Evolutionary conservation across 768 basidiomycete species (phyloP), one percentile per base, ranked within the genome.

Genomic region (Clavaria fumosa): DNA sequence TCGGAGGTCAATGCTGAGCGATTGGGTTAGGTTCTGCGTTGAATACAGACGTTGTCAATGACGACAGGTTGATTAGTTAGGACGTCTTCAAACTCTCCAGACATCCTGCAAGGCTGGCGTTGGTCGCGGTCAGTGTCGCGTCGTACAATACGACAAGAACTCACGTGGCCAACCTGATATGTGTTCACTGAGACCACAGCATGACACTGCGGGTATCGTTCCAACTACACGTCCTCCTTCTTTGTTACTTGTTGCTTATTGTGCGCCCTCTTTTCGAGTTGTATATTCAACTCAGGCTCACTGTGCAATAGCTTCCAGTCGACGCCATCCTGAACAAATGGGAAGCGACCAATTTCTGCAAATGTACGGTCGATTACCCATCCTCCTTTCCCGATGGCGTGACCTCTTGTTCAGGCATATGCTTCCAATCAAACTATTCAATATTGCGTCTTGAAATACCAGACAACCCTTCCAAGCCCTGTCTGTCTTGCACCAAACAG

Each of bases 41-140:
- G 38, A 37, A 19, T 35, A 64, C 78, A 47, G 45, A 93, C 91
- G 63, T 97, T 97, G 68, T 97, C 93, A 52, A 97, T 95, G 46
- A 97, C 93, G 41, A 97, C 90, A 4, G 93, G 93, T 60, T 97
- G 93, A 64, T 96, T 97, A 41, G 91, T 93, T 56, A 95, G 72
- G 47, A 89, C 85, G 55, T 89, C 85, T 56, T 89, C 85, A 59
- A 76, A 88, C 63, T 88, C 85, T 38, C 77, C 70, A 45, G 79
- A 77, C 85, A 88, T 89, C 14, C n/a, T 36, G 11, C 17, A 17
- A 31, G 14, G 32, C 31, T 36, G 3, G 17, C 19, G 10, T 15
- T 19, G 12, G 30, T 10, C 22, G 35, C 17, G 9, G 4, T n/a
- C 3, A 12, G 18, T 23, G 35, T 15, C 33, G 4, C 6, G 19